Evolutionary conservation across 352 stramenopile genomes (phyloP).

Genomic region (Phytophthora pini): DNA sequence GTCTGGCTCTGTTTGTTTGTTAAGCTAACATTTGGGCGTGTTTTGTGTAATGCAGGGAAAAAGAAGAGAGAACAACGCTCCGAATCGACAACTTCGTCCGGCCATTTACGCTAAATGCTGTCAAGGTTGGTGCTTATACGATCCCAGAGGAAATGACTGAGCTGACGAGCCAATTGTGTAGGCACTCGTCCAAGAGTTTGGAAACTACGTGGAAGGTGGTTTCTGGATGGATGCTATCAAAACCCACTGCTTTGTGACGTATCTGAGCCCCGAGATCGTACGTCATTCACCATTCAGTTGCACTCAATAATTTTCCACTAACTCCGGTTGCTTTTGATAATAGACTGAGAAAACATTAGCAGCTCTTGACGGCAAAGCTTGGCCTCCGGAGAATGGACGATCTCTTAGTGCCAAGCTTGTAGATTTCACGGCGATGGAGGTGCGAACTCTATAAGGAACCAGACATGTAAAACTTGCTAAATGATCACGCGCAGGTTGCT

Average conservation of each 20-base stretch:
- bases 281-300: constrained; percentile 5
- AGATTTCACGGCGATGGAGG: constrained; percentile 55
- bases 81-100: constrained; percentile 79
- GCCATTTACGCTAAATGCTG: constrained; percentile 78
- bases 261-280: constrained; percentile 54
- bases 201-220: constrained; percentile 66
- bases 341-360: constrained; percentile 63
- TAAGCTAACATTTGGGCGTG: background rate
- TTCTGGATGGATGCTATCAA: constrained; percentile 92
- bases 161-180: constrained; percentile 21
- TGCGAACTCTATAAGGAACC: constrained; percentile 16
- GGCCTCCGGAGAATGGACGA: constrained; percentile 68
- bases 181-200: constrained; percentile 62
- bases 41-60: constrained; percentile 9
- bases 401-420: constrained; percentile 47
- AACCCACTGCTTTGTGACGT: constrained; percentile 89
- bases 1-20: background rate
- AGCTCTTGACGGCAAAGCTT: constrained; percentile 61
- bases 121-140: constrained; percentile 50
- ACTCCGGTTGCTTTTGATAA: background rate
- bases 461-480: background rate
- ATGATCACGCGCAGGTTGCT: constrained; percentile 30
- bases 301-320: background rate
- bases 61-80: constrained; percentile 32
- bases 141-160: background rate